These are phyloP conservation scores for Phyllostachys edulis DNA, from an alignment of 176 grass and related monocot species.

Conservation along the genomic window DNA sequence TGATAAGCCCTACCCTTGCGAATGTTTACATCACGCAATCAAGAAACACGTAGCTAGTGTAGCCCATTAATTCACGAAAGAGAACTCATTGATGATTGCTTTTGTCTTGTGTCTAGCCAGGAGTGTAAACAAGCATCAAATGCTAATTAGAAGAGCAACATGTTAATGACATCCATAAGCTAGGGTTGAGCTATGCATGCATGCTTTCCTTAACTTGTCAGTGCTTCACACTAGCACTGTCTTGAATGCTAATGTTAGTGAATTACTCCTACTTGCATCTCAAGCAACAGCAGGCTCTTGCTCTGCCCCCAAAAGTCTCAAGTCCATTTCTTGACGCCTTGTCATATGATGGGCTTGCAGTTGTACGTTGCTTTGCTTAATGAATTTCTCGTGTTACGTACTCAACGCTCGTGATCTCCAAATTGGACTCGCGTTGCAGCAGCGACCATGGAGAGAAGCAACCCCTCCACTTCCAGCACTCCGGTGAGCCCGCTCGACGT, in stretches of 20 bases:
- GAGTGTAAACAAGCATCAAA: not conserved
- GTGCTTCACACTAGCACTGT: not conserved
- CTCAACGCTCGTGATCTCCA: not conserved
- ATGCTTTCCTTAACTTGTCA: not conserved
- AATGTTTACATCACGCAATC: not conserved
- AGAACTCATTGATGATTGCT: too few species aligned
- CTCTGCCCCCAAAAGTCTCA: not conserved
- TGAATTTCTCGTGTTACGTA: not conserved
- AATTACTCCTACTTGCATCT: not conserved
- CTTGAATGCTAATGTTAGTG: not conserved
- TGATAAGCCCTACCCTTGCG: not conserved
- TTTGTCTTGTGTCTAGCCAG: too few species aligned
- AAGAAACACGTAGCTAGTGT: too few species aligned
- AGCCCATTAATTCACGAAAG: too few species aligned
- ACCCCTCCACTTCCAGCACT: conserved; percentile 8
- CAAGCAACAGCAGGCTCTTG: conserved; percentile 27
- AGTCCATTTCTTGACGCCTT: conserved; percentile 42
- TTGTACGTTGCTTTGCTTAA: not conserved
- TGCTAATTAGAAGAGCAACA: not conserved
- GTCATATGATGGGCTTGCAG: not conserved
- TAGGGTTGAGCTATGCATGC: not conserved
- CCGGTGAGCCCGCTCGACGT: conserved; percentile 38
- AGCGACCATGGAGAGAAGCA: conserved; percentile 10
- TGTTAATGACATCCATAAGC: not conserved
- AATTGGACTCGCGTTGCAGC: not conserved